Conservation (phyloP, 78 protist genomes). For the Dictyostelium capitatum region DNA sequence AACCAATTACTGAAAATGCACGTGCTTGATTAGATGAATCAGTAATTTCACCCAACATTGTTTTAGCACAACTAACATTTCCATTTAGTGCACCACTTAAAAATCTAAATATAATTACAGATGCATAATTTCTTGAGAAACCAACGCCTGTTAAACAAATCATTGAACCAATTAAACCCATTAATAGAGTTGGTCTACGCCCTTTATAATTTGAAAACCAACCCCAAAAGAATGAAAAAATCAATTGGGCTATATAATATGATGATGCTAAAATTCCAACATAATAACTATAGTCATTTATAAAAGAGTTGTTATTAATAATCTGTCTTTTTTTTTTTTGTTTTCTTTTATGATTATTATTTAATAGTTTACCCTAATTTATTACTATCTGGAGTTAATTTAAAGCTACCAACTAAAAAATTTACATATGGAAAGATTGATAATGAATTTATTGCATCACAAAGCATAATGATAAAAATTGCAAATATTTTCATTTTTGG, state of each 20-base stretch:
- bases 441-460: conserved; percentile 51
- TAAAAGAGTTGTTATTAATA: not conserved
- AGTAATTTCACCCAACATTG: conserved; percentile 70
- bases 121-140: conserved; percentile 22
- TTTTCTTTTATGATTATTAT: not conserved
- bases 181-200: conserved; percentile 37
- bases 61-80: conserved; percentile 65
- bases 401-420: conserved; percentile 33
- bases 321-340: not conserved
- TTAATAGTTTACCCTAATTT: conserved; percentile 20
- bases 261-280: conserved; percentile 55
- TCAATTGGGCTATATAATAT: conserved; percentile 55
- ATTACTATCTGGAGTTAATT: conserved; percentile 25
- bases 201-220: conserved; percentile 62
- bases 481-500: conserved; percentile 58
- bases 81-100: conserved; percentile 74
- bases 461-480: conserved; percentile 48
- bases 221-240: conserved; percentile 67
- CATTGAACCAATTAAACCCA: conserved; percentile 47
- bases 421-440: conserved; percentile 56
- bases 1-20: conserved; percentile 49
- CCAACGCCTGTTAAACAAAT: conserved; percentile 25
- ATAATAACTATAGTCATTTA: conserved; percentile 30
- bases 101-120: conserved; percentile 47
- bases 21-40: conserved; percentile 51